Percentiles rank a stretch among this genome's conserved stretches.
Evolutionary conservation across 2,329 filamentous ascomycete species (phyloP).

Genomic region (Simplicillium aogashimaense): DNA sequence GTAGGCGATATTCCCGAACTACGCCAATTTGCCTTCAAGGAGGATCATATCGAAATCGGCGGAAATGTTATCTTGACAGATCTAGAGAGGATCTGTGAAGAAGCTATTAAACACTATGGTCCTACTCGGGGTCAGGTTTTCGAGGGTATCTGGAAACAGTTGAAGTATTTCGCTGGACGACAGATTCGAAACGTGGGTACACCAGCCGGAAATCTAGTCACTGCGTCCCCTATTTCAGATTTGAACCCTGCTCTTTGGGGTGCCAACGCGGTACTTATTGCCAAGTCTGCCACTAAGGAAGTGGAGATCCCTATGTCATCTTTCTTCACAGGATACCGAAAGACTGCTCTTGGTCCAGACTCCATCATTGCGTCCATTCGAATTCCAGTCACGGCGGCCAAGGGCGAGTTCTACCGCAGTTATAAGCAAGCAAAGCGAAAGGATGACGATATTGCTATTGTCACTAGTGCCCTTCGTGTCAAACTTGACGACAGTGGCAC

Average conservation of each 20-base stretch:
- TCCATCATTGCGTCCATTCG: constrained; percentile 78
- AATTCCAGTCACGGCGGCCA: constrained; percentile 67
- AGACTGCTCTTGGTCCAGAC: constrained; percentile 70
- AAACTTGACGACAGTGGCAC: constrained; percentile 57
- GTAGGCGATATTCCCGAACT: constrained; percentile 90
- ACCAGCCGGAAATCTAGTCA: constrained; percentile 86
- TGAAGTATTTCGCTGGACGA: constrained; percentile 87
- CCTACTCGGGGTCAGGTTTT: constrained; percentile 65
- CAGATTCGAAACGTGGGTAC: constrained; percentile 98
- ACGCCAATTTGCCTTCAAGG: constrained; percentile 67
- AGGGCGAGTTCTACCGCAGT: constrained; percentile 74
- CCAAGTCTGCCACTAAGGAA: constrained; percentile 63
- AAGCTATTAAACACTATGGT: constrained; percentile 75
- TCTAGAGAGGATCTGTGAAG: constrained; percentile 71
- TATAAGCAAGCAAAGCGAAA: constrained; percentile 98
- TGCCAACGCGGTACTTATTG: constrained; percentile 70
- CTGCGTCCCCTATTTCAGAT: constrained; percentile 92
- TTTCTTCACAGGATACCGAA: constrained; percentile 88
- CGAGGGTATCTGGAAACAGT: constrained; percentile 82
- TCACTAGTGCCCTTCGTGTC: constrained; percentile 76
- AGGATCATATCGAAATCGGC: constrained; percentile 80
- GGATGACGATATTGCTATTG: constrained; percentile 97
- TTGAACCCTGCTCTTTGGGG: constrained; percentile 90
- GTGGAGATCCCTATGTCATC: constrained; percentile 82
- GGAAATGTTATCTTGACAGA: constrained; percentile 91